Conservation (phyloP, 1,284 basidiomycete species). For the Cutaneotrichosporon sp. region DNA sequence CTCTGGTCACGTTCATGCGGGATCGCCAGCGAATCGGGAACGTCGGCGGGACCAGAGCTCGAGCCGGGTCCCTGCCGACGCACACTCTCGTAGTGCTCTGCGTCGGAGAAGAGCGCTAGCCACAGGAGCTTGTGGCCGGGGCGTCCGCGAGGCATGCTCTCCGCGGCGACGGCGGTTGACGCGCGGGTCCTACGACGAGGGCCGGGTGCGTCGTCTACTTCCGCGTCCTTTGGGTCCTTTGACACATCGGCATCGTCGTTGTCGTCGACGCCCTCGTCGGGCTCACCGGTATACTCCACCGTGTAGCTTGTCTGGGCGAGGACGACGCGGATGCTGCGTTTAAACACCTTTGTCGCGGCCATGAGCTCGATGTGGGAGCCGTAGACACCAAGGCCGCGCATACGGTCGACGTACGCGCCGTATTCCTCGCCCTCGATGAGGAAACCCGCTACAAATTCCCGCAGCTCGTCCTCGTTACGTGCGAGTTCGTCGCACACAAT, state of each 20-base stretch:
- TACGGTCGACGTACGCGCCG: constrained; percentile 33
- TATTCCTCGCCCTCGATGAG: constrained; percentile 36
- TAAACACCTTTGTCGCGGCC: constrained; percentile 38
- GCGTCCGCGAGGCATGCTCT: constrained; percentile 10
- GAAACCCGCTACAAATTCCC: constrained; percentile 32
- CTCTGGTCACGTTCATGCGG: constrained; percentile 35
- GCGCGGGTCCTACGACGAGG: constrained; percentile 9
- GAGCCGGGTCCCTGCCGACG: constrained; percentile 26
- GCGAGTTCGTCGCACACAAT: constrained; percentile 41
- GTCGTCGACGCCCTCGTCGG: not conserved
- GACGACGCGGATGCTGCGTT: constrained; percentile 37
- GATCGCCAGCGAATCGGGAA: constrained; percentile 33
- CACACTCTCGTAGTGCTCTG: constrained; percentile 42
- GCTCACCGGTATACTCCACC: constrained; percentile 22
- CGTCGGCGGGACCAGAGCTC: constrained; percentile 33
- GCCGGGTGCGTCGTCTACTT: not conserved
- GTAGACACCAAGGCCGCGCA: constrained; percentile 37
- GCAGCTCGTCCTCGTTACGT: constrained; percentile 28
- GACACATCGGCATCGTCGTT: not conserved
- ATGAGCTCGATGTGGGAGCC: constrained; percentile 41
- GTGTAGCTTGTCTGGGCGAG: constrained; percentile 37
- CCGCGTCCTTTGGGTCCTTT: not conserved
- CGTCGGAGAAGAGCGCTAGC: constrained; percentile 43
- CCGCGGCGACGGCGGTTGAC: constrained; percentile 14
- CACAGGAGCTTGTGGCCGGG: constrained; percentile 37